phyloP scores from a whole-genome alignment of 2,329 filamentous ascomycete genomes.

The Kalmusia sp. region DNA sequence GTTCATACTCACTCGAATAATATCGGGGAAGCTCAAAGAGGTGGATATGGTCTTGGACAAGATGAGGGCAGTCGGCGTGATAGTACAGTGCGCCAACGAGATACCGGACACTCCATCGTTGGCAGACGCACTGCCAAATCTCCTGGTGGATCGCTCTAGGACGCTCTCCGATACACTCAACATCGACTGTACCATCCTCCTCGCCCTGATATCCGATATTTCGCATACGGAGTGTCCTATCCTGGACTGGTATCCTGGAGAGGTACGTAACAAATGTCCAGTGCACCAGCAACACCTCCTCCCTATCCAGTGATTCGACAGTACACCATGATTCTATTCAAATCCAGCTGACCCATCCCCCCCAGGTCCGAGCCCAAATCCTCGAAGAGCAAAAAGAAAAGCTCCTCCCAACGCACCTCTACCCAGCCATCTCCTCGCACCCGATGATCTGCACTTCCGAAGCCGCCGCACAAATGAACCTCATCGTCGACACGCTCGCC shows the following conservation, averaged over 20 bases:
- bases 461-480: conserved; percentile 68
- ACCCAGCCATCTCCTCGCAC: conserved; percentile 64
- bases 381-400: conserved; percentile 68
- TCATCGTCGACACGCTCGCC: conserved; percentile 48
- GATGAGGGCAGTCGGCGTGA: conserved; percentile 60
- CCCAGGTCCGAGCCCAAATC: conserved; percentile 68
- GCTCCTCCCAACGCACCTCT: conserved; percentile 66
- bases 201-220: conserved; percentile 77
- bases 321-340: no score
- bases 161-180: conserved; percentile 58
- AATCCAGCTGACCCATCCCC: conserved; percentile 55
- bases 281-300: no score
- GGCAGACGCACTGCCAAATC: conserved; percentile 30
- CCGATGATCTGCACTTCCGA: conserved; percentile 71
- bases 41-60: conserved; percentile 64
- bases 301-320: no score
- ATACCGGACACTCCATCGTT: conserved; percentile 29
- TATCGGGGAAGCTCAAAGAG: conserved; percentile 57
- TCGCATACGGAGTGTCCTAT: conserved; percentile 63
- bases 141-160: conserved; percentile 49
- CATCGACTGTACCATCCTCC: conserved; percentile 73
- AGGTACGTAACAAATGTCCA: not conserved
- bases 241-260: conserved; percentile 48
- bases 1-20: conserved; percentile 67
- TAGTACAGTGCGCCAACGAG: conserved; percentile 38